These are phyloP conservation scores for Fraxinus sp. DNA, from an alignment of 305 asterid genomes.

Conservation along the genomic window DNA sequence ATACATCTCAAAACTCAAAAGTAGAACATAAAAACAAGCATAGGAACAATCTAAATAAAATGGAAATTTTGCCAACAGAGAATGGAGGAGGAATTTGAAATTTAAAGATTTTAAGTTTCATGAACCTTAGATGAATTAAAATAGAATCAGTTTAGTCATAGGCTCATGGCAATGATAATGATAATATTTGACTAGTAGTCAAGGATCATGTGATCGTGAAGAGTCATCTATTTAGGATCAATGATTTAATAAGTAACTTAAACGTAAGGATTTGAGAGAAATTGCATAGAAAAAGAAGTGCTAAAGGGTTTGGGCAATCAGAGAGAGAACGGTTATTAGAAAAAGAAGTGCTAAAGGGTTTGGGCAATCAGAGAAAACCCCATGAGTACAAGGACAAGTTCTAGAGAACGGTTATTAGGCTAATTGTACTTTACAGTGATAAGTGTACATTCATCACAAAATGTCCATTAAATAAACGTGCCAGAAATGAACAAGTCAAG, in stretches of 20 bases:
- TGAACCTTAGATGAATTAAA: background rate
- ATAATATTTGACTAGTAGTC: background rate
- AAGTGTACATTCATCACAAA: background rate
- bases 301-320: background rate
- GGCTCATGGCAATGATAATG: background rate
- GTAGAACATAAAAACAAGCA: constrained; percentile 12
- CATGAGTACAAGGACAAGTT: background rate
- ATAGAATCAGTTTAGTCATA: background rate
- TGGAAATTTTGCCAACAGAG: constrained; percentile 4
- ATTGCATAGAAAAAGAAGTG: background rate
- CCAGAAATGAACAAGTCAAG: background rate
- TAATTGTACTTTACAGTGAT: background rate
- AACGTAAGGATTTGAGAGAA: background rate
- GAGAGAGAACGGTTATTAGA: background rate
- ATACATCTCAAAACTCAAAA: constrained; percentile 3
- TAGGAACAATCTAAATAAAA: background rate
- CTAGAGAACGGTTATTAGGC: background rate
- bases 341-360: background rate
- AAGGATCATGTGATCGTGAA: background rate
- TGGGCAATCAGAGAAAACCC: background rate
- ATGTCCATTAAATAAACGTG: background rate
- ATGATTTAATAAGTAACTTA: background rate
- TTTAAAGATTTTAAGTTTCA: background rate
- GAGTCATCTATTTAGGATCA: background rate
- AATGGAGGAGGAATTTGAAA: background rate